Evolutionary conservation across 331 rosid genomes (phyloP).

Genomic region (Quercus phellos): DNA sequence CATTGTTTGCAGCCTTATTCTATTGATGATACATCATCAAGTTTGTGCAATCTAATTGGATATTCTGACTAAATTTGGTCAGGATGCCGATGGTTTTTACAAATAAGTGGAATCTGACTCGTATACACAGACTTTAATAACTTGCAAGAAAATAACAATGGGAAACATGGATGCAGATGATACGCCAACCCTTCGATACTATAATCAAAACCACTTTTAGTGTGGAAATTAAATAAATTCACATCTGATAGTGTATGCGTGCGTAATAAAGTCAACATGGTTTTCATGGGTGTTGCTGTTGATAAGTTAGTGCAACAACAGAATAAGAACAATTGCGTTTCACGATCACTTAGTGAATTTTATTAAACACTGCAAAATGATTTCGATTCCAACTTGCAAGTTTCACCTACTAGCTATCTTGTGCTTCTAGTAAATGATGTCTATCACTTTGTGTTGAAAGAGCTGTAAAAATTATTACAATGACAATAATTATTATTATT

Average conservation of each 20-base stretch:
- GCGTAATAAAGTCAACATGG: conserved; percentile 30
- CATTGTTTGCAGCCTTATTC: conserved; percentile 22
- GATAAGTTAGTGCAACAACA: conserved; percentile 45
- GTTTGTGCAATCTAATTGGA: background rate
- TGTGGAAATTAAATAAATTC: background rate
- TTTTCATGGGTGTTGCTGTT: conserved; percentile 32
- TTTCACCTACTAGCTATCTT: conserved; percentile 3
- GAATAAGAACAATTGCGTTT: conserved; percentile 51
- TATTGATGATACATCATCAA: conserved; percentile 11
- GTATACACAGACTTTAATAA: conserved; percentile 14
- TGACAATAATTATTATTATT: background rate
- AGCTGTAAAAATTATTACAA: background rate
- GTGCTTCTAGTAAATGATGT: background rate
- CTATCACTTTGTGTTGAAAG: background rate
- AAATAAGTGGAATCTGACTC: conserved; percentile 52
- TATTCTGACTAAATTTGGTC: conserved; percentile 19
- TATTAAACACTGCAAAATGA: conserved; percentile 3
- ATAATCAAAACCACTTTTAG: background rate
- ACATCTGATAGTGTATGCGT: conserved; percentile 18
- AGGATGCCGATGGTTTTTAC: conserved; percentile 28
- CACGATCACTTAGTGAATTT: conserved; percentile 24
- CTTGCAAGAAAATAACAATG: background rate
- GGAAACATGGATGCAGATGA: conserved; percentile 25
- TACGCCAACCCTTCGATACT: conserved; percentile 12
- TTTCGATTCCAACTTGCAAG: conserved; percentile 9